Base-by-base conservation (phyloP, 352 stramenopile species). In the Phytopythium aichiense region DNA sequence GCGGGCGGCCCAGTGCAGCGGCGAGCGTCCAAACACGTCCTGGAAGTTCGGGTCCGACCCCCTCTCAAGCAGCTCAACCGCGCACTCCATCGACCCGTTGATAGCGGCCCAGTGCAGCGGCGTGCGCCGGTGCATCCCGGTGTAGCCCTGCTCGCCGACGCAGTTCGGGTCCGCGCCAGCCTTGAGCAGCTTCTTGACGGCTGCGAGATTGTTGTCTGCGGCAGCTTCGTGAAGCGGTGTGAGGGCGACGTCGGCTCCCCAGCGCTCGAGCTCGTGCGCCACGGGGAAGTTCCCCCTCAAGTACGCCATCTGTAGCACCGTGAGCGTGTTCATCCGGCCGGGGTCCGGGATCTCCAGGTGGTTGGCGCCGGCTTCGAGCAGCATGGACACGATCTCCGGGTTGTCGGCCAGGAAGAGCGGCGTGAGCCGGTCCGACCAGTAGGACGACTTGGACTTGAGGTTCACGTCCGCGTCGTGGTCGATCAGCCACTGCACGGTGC, bases 71-170 rank as follows among this genome's bases (percentile, higher is more conserved):
- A 93, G 63, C 57, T 83, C 48, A 15, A 68, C 64, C 1, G 79
- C 81, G 4, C 78, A 68, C 20, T 79, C 61, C 2, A 71, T 50
- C 2, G 73, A 56, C 9, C 84, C 84, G 31, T 71, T 87, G 30
- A 91, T 87, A 1, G 80, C 79, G 33, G 70, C 81, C 81, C 81
- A 91, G 51, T 93, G 84, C 33, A 93, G 62, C 31, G 84, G 81
- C 7, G 84, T 93, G 20, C 80, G 79, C 22, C 78, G 80, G 61
- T 89, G 72, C 56, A 92, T 69, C 7, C 83, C 83, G 7, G 66
- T 68, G 64, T 92, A 91, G 2, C 79, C 82, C 16, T 87, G 77
- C 37, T 93, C 84, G 5, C 84, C 84, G 16, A 90, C 60, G 43
- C 75, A 87, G 55, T 93, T 88, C 4, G 76, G 75, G 53, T 89